These are phyloP conservation scores for Candida tibetensis DNA, from an alignment of 805 yeast genomes.

Conservation along the genomic window DNA sequence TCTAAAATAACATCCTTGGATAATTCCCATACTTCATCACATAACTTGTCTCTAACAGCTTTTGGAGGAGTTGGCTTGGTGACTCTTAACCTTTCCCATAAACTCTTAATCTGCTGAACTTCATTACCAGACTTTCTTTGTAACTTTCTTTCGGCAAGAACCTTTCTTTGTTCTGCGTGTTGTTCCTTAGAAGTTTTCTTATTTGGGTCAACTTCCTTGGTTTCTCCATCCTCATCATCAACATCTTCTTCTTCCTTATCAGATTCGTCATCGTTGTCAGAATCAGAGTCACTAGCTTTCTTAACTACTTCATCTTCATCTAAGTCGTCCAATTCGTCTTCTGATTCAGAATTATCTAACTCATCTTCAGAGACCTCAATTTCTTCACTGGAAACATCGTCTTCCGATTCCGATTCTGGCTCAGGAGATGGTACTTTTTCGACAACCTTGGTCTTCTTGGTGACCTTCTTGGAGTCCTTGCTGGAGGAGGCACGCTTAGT, in stretches of 20 bases:
- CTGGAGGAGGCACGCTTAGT: constrained; percentile 28
- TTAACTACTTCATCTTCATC: constrained; percentile 19
- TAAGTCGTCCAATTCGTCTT: constrained; percentile 20
- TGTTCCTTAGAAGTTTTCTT: constrained; percentile 58
- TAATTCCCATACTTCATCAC: constrained; percentile 82
- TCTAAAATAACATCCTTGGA: constrained; percentile 76
- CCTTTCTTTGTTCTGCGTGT: constrained; percentile 79
- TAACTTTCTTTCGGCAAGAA: constrained; percentile 78
- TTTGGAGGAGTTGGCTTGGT: constrained; percentile 79
- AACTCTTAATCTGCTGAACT: constrained; percentile 76
- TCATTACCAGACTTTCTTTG: constrained; percentile 84
- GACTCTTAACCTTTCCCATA: constrained; percentile 91
- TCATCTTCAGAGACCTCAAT: constrained; percentile 9
- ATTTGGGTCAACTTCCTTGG: constrained; percentile 33
- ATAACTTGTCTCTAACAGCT: constrained; percentile 69
- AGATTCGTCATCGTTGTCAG: constrained; percentile 24
- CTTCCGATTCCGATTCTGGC: constrained; percentile 16
- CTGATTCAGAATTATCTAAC: constrained; percentile 9
- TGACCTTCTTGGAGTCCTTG: constrained; percentile 12
- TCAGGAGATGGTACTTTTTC: constrained; percentile 24
- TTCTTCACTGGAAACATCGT: constrained; percentile 12
- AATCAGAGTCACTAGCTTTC: constrained; percentile 14
- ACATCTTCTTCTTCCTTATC: constrained; percentile 22
- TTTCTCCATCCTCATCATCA: constrained; percentile 14
- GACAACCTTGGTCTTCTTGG: constrained; percentile 30